Evolutionary conservation across 225 moss, liverwort and hornwort species (phyloP), one percentile per base, ranked within the genome.

Genomic region (Marchantia polymorpha): DNA sequence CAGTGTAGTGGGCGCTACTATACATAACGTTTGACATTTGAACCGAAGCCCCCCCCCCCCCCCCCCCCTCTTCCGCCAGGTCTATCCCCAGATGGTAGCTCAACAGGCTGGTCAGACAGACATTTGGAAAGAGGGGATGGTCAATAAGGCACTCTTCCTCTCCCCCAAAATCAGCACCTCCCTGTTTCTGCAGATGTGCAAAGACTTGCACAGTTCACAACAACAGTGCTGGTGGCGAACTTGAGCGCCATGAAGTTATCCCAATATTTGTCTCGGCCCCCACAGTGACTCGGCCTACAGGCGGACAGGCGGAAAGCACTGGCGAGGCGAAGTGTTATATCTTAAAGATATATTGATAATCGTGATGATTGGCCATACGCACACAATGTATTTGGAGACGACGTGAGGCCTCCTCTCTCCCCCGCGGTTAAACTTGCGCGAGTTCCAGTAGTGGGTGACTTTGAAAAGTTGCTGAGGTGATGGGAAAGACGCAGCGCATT

Each of bases 1-100:
- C 65, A 65, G 65, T 65, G 65, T 13, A 65, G 27, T 65, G 65
- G 65, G 65, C 65, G 11, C 19, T 25, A 65, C 65, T 65, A 65
- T 65, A 65, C 65, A 25, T 27, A 65, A 12, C 5, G 59, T 59
- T 59, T 59, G 59, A 59, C 59, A 59, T 8, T 59, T 8, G 59
- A 65, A 65, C 65, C 27, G 13, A 26, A 26, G 65, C 27, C 65
- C 65, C n/a, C n/a, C n/a, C n/a, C n/a, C n/a, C n/a, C n/a, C n/a
- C n/a, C n/a, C n/a, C n/a, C n/a, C 27, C 65, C 65, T 25, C 65
- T 65, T 27, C 65, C 25, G 65, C 27, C 27, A 25, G 23, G 65
- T 25, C 27, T 59, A 59, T 59, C 59, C 15, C 59, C 59, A 59
- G 15, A 59, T 20, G 59, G 15, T 59, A 59, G 59, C 59, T 59